Percentiles rank a stretch among this genome's conserved stretches.
Evolutionary conservation across 371 early-diverging fungal species (phyloP).

Genomic region (Apophysomyces sp.): DNA sequence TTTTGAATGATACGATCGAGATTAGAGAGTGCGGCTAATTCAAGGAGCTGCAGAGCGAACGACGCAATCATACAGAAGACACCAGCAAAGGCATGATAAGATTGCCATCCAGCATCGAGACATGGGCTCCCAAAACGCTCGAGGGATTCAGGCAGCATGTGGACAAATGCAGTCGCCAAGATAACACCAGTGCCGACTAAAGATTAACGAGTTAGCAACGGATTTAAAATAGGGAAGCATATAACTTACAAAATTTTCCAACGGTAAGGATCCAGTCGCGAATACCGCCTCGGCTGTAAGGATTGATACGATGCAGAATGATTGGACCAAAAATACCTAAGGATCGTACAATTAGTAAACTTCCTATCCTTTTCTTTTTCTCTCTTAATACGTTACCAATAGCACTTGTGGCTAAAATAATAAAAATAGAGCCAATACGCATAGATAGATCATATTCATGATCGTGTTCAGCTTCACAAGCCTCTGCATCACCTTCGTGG

Average conservation of each 20-base stretch:
- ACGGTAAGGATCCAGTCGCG: conserved; percentile 38
- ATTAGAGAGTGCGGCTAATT: conserved; percentile 29
- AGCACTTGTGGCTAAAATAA: conserved; percentile 26
- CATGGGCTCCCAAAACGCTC: conserved; percentile 34
- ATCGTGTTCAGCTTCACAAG: conserved; percentile 6
- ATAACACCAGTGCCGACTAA: conserved; percentile 78
- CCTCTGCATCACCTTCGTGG: not conserved
- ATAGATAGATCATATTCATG: conserved; percentile 3
- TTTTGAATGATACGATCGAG: conserved; percentile 15
- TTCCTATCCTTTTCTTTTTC: not conserved
- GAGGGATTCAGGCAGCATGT: conserved; percentile 54
- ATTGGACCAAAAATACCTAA: conserved; percentile 45
- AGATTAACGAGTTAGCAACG: conserved; percentile 17
- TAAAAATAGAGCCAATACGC: conserved; percentile 27
- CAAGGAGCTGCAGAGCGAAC: conserved; percentile 30
- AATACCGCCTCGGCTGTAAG: conserved; percentile 24
- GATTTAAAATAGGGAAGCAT: not conserved
- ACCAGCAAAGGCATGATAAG: conserved; percentile 37
- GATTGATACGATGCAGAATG: conserved; percentile 34
- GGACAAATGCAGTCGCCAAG: conserved; percentile 77
- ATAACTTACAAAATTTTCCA: conserved; percentile 46
- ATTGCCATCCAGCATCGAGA: conserved; percentile 29
- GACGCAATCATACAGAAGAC: conserved; percentile 39
- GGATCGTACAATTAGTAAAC: not conserved
- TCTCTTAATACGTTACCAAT: conserved; percentile 13